phyloP scores from a whole-genome alignment of 176 grass and related monocot species.

The Zoysia pacifica region DNA sequence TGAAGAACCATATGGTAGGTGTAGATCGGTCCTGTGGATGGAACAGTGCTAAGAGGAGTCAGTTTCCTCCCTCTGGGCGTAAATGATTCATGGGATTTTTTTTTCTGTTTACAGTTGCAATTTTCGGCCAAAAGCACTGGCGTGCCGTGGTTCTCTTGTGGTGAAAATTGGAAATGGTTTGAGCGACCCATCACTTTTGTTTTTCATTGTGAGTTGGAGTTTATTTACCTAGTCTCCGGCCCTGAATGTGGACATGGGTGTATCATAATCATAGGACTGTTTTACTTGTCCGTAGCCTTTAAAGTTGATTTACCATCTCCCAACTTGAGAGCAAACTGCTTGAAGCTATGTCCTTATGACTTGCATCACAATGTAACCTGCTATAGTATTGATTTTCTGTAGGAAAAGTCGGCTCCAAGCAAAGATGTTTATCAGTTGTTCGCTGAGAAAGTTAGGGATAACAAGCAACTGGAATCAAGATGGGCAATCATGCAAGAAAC shows the following conservation, averaged over 20 bases:
- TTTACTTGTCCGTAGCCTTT: not conserved
- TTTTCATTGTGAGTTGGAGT: not conserved
- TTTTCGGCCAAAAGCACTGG: not conserved
- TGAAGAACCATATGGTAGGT: not conserved
- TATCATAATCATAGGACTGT: not conserved
- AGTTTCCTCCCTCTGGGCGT: not conserved
- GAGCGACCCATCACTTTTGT: not conserved
- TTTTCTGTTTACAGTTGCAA: not conserved
- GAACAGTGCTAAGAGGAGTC: not conserved
- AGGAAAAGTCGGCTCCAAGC: conserved; percentile 64
- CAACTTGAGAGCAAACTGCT: not conserved
- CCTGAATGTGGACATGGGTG: not conserved
- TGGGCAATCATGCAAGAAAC: conserved; percentile 99
- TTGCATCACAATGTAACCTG: not conserved
- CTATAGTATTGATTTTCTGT: conserved; percentile 12
- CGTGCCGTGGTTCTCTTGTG: not conserved
- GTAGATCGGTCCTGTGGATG: not conserved
- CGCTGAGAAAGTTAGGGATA: conserved; percentile 98
- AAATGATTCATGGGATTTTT: not conserved
- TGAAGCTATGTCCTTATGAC: not conserved
- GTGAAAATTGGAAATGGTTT: not conserved
- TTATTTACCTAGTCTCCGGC: not conserved
- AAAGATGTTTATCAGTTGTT: conserved; percentile 92
- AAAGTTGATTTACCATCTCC: conserved; percentile 1
- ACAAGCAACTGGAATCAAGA: conserved; percentile 90